Evolutionary conservation across 495 filamentous ascomycete genomes (phyloP), one percentile per base, ranked within the genome.

Genomic region (Xylaria intraflava): DNA sequence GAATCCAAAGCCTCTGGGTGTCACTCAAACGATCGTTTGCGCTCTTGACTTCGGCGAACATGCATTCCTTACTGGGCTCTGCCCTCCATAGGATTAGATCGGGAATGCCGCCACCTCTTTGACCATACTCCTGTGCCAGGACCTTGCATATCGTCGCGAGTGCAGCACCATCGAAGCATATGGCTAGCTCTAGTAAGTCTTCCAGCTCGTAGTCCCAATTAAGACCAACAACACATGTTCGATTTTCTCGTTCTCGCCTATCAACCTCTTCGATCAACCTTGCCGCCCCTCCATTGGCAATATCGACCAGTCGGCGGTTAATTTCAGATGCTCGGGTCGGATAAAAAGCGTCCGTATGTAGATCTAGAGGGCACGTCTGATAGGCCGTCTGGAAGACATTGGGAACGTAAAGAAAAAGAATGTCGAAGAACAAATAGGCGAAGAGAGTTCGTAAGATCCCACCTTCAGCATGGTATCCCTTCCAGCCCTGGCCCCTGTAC

Each of bases 351-450:
- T 96, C 93, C 3, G 91, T 96, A 65, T 92, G 85, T 7, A 98
- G 76, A 65, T 98, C 93, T 12, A 98, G 74, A 0, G 93, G 93
- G 61, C 89, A 94, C 0, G 89, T 95, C 64, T 98, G 93, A 66
- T 85, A 98, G 5, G 86, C 77, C 3, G 92, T 98, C 65, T 97
- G 90, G 71, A 97, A 98, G 57, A 97, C 92, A 58, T 96, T 96
- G 20, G 93, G 91, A 24, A 96, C 78, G 69, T 95, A 95, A 30
- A 90, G 78, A 71, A 96, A 97, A 6, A 98, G 76, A 29, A 96
- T 80, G 69, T 97, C 92, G 74, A 84, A 91, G 72, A 98, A 95
- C 19, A 98, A 80, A 60, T 90, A 90, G 22, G 83, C 88, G 68
- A 96, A 96, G 48, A 98, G 72, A 0, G 93, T 98, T 36, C 90